Conservation (phyloP, 805 yeast genomes). For the Metschnikowia lunata region DNA sequence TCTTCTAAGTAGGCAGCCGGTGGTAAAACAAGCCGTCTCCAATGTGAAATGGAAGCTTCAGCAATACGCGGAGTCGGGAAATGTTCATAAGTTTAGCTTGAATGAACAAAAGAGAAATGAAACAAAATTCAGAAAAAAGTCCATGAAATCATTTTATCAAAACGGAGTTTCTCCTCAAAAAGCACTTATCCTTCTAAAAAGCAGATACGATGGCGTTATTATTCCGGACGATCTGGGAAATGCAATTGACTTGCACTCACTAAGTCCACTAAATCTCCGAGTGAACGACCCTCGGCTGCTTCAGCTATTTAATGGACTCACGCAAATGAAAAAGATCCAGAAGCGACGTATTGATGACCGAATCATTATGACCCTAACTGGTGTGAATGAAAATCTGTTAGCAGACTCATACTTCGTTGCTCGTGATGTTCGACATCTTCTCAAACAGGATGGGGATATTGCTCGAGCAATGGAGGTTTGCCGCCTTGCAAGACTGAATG, state of each 20-base stretch:
- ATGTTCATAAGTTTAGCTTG: slow-evolving; percentile 18
- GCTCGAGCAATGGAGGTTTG: slow-evolving; percentile 53
- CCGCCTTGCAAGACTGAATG: slow-evolving; percentile 44
- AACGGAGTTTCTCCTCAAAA: slow-evolving; percentile 14
- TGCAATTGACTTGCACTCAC: slow-evolving; percentile 19
- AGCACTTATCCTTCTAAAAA: slow-evolving; percentile 26
- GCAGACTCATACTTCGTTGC: slow-evolving; percentile 55
- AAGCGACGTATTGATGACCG: slow-evolving; percentile 36
- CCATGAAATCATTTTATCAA: background rate
- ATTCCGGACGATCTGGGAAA: slow-evolving; percentile 25
- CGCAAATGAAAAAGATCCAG: slow-evolving; percentile 22
- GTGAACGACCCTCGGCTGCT: slow-evolving; percentile 19
- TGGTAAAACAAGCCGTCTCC: background rate
- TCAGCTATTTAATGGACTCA: slow-evolving; percentile 27
- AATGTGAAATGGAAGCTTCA: slow-evolving; percentile 20
- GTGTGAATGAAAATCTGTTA: slow-evolving; percentile 54
- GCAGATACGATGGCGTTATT: slow-evolving; percentile 26
- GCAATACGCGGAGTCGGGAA: slow-evolving; percentile 28
- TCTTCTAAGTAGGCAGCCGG: no score
- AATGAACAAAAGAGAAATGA: slow-evolving; percentile 14
- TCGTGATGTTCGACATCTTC: slow-evolving; percentile 48
- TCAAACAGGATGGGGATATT: slow-evolving; percentile 43
- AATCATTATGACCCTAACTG: slow-evolving; percentile 51
- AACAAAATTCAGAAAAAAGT: slow-evolving; percentile 3
- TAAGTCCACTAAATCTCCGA: slow-evolving; percentile 23